These are phyloP conservation scores for Botrytis galanthina DNA, from an alignment of 2,329 filamentous ascomycete species.

Conservation along the genomic window DNA sequence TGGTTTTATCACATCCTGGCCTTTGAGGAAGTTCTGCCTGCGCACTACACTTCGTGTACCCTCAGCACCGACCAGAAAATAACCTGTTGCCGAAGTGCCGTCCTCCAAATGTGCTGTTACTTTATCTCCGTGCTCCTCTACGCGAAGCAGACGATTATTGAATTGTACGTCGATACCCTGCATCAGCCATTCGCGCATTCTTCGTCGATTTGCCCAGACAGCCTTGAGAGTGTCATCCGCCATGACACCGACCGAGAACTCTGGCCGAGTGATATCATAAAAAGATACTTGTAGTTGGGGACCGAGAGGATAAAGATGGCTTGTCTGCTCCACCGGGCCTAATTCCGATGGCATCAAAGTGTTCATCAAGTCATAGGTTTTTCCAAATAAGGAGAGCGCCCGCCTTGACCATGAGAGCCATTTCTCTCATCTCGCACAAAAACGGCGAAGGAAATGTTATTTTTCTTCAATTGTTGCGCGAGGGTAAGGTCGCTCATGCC, in stretches of 20 bases:
- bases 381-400: background rate
- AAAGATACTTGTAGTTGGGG: background rate
- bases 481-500: background rate
- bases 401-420: background rate
- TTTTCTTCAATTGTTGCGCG: background rate
- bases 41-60: background rate
- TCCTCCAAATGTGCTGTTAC: background rate
- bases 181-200: background rate
- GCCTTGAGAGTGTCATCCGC: background rate
- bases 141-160: background rate
- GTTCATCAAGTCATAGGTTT: background rate
- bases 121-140: background rate
- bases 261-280: background rate
- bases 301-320: background rate
- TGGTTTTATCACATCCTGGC: background rate
- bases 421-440: background rate
- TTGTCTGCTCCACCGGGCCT: background rate
- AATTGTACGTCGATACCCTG: background rate
- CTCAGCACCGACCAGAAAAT: background rate
- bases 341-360: background rate
- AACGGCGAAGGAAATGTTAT: background rate
- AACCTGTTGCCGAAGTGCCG: background rate
- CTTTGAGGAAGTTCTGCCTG: background rate
- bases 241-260: background rate
- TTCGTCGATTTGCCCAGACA: background rate